These are phyloP conservation scores for Fonsecaea nubica DNA, from an alignment of 2,329 filamentous ascomycete species.

Conservation along the genomic window DNA sequence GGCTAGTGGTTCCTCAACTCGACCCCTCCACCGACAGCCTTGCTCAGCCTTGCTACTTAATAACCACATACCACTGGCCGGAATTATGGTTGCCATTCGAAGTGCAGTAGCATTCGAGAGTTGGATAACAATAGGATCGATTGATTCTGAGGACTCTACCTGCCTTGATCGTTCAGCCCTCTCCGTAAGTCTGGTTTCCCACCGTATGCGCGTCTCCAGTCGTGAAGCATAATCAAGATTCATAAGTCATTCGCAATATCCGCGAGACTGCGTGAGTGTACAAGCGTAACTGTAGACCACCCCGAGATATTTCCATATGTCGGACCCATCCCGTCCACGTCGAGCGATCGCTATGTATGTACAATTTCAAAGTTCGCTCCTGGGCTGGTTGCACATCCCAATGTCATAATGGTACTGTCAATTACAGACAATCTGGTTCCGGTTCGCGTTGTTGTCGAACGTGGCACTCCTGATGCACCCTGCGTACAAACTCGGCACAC, in stretches of 20 bases:
- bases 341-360: background rate
- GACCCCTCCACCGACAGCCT: background rate
- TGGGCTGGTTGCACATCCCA: background rate
- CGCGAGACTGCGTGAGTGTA: background rate
- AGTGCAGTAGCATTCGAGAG: no score
- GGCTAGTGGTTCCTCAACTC: background rate
- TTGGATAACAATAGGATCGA: background rate
- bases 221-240: background rate
- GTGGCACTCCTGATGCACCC: constrained; percentile 15
- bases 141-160: background rate
- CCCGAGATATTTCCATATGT: background rate
- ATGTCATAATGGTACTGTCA: background rate
- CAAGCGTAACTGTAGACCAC: background rate
- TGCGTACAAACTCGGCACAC: constrained; percentile 20
- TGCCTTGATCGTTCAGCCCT: background rate
- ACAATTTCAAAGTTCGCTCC: background rate
- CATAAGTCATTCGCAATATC: background rate
- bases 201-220: background rate
- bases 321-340: background rate
- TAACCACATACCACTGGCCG: background rate
- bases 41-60: background rate
- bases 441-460: background rate
- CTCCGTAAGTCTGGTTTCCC: background rate
- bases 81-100: no score
- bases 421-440: constrained; percentile 1